A percentile compares a stretch with the other conserved stretches of the same genome.
phyloP scores from a whole-genome alignment of 1,139 yeast genomes.

The Yarrowia galli region DNA sequence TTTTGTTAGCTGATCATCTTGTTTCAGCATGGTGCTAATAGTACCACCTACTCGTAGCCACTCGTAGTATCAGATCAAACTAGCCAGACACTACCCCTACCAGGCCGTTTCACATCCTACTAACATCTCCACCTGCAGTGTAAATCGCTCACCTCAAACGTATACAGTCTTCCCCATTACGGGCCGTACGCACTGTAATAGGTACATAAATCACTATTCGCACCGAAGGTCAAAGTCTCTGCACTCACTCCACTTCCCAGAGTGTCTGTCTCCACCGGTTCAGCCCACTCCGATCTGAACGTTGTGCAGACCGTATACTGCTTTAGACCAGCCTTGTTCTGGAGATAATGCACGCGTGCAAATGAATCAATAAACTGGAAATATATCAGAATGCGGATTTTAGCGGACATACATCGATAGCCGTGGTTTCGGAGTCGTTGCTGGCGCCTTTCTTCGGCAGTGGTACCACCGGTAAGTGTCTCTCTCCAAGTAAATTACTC shows the following conservation, averaged over 20 bases:
- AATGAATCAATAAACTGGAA: background rate
- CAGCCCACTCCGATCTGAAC: background rate
- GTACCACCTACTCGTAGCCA: too few relatives aligned
- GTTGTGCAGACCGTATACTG: background rate
- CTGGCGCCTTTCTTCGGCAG: too few relatives aligned
- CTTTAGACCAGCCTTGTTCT: background rate
- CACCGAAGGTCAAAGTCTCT: background rate
- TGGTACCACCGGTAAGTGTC: too few relatives aligned
- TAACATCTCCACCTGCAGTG: background rate
- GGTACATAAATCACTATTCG: background rate
- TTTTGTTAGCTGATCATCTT: too few relatives aligned
- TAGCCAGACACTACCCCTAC: too few relatives aligned
- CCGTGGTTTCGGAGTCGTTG: too few relatives aligned
- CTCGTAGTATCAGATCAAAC: too few relatives aligned
- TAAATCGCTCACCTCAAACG: background rate
- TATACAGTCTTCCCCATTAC: background rate
- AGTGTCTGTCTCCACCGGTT: background rate
- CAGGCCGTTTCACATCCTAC: background rate
- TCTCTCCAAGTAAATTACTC: too few relatives aligned
- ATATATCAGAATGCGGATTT: background rate
- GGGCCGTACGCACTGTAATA: background rate
- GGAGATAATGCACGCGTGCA: constrained; percentile 2
- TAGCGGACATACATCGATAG: background rate
- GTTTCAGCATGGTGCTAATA: too few relatives aligned
- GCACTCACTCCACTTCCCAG: background rate